Percentiles rank a stretch among this genome's conserved stretches.
These are phyloP conservation scores for Poa annua DNA, from an alignment of 176 grass and related monocot species.

Conservation along the genomic window DNA sequence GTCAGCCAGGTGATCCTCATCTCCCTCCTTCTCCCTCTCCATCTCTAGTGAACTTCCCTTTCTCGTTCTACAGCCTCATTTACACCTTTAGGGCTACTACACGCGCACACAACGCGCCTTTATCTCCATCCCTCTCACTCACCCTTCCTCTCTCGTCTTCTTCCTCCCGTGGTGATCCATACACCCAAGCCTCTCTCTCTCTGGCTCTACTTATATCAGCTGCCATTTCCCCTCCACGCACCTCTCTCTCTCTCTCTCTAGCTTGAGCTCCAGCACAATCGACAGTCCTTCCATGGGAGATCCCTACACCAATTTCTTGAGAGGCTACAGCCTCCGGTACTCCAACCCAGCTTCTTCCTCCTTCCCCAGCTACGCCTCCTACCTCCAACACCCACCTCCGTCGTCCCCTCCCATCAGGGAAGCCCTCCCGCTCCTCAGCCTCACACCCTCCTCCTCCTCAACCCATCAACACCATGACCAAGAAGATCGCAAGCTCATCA, in stretches of 20 bases:
- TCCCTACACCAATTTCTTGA: constrained; percentile 62
- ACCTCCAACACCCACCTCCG: constrained; percentile 48
- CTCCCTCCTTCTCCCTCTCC: background rate
- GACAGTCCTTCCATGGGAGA: constrained; percentile 58
- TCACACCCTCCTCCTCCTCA: constrained; percentile 42
- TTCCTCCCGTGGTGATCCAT: constrained; percentile 40
- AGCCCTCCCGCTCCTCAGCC: constrained; percentile 73
- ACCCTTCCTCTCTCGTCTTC: constrained; percentile 19
- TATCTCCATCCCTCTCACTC: constrained; percentile 32
- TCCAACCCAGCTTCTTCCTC: constrained; percentile 33
- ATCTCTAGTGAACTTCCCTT: constrained; percentile 57
- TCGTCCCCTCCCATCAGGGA: constrained; percentile 73
- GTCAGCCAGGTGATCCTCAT: constrained; percentile 59
- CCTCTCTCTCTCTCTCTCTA: constrained; percentile 41
- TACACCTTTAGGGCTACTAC: constrained; percentile 61
- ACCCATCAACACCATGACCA: background rate
- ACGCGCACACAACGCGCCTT: constrained; percentile 39
- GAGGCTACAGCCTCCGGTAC: constrained; percentile 44
- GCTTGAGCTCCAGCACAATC: constrained; percentile 35
- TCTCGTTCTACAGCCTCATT: constrained; percentile 52
- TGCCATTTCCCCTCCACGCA: constrained; percentile 37
- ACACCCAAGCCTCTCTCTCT: constrained; percentile 42
- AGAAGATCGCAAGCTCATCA: constrained; percentile 29
- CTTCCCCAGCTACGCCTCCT: constrained; percentile 40
- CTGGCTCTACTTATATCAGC: constrained; percentile 53